Evolutionary conservation across 108 stramenopile species (phyloP).

Genomic region (Cyclotella sp.): DNA sequence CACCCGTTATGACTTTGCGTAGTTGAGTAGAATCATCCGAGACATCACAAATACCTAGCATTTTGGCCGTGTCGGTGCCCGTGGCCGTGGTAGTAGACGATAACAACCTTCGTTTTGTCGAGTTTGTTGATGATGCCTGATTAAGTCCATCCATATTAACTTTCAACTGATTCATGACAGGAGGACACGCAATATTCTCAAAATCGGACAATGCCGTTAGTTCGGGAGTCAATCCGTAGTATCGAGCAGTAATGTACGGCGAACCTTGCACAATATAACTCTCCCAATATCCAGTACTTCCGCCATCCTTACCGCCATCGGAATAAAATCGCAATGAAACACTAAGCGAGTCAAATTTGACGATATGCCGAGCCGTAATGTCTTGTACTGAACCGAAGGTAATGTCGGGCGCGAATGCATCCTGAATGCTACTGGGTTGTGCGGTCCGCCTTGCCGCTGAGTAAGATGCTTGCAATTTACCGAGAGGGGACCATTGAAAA

Average conservation of each 20-base stretch:
- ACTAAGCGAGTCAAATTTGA: slow-evolving; percentile 77
- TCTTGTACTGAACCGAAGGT: slow-evolving; percentile 62
- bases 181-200: slow-evolving; percentile 66
- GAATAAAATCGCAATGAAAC: slow-evolving; percentile 72
- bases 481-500: slow-evolving; percentile 75
- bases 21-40: slow-evolving; percentile 37
- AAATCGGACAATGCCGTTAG: slow-evolving; percentile 74
- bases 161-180: slow-evolving; percentile 19
- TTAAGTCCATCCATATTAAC: slow-evolving; percentile 3
- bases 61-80: slow-evolving; percentile 28
- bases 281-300: slow-evolving; percentile 59
- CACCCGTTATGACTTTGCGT: slow-evolving; percentile 60
- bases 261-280: slow-evolving; percentile 83
- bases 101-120: slow-evolving; percentile 8
- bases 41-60: slow-evolving; percentile 45
- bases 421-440: slow-evolving; percentile 55
- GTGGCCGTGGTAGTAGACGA: slow-evolving; percentile 19
- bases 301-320: background rate
- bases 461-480: slow-evolving; percentile 72
- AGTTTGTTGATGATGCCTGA: slow-evolving; percentile 8
- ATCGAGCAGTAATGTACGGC: slow-evolving; percentile 76
- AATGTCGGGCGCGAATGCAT: slow-evolving; percentile 75
- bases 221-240: slow-evolving; percentile 59
- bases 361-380: slow-evolving; percentile 55
- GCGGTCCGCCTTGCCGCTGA: slow-evolving; percentile 66